phyloP scores from a whole-genome alignment of 106 monocot genomes.

The Dendrobium catenatum region DNA sequence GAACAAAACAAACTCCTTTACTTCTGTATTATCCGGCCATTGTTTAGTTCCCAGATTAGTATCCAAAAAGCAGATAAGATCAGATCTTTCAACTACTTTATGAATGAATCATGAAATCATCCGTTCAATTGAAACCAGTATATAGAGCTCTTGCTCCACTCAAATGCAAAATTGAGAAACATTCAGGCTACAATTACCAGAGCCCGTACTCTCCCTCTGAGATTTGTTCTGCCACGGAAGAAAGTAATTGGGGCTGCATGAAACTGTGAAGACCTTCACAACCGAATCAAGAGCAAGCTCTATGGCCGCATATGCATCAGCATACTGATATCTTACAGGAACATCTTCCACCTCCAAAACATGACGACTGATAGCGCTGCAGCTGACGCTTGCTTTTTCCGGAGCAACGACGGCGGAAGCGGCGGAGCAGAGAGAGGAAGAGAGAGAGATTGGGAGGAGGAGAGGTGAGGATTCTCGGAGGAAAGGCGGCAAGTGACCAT shows the following conservation, averaged over 20 bases:
- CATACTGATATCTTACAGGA: constrained; percentile 27
- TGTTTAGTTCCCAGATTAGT: neutral
- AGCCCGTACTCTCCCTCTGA: constrained; percentile 91
- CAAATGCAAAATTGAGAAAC: neutral
- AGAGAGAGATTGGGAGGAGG: neutral
- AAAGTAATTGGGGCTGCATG: constrained; percentile 94
- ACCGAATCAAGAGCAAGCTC: constrained; percentile 96
- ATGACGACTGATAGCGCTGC: neutral
- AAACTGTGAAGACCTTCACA: constrained; percentile 95
- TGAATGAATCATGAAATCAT: neutral
- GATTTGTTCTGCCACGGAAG: constrained; percentile 99
- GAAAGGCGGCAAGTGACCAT: neutral
- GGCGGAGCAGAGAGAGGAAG: neutral
- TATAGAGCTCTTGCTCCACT: neutral
- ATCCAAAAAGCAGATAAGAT: neutral
- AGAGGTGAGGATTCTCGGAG: neutral
- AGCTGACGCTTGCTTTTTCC: constrained; percentile 8
- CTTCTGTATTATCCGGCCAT: neutral
- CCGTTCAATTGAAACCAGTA: neutral
- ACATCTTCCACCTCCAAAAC: constrained; percentile 17
- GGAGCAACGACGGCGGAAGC: neutral
- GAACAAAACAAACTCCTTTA: neutral
- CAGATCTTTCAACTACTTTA: neutral
- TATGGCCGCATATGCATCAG: constrained; percentile 69
- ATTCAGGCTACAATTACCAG: constrained; percentile 32